Evolutionary conservation across 23 red algal species (phyloP).

Genomic region (Gracilariopsis chorda): DNA sequence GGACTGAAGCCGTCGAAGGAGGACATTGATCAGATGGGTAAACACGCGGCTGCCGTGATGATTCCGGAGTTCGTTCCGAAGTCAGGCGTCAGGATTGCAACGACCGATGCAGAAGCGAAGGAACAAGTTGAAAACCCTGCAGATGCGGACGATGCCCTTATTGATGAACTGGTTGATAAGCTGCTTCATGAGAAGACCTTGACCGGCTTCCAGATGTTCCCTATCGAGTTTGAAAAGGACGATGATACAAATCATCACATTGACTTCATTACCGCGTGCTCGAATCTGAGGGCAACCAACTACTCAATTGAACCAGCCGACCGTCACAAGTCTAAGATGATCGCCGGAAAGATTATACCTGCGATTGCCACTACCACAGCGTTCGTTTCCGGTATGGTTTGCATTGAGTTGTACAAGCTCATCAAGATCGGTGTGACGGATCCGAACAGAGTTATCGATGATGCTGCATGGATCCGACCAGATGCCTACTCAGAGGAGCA

Average conservation of each 20-base stretch:
- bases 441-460: slow-evolving; percentile 23
- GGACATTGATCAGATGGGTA: slow-evolving; percentile 45
- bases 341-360: slow-evolving; percentile 98
- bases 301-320: slow-evolving; percentile 93
- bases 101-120: slow-evolving; percentile 96
- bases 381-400: slow-evolving; percentile 87
- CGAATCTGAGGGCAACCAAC: slow-evolving; percentile 92
- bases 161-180: slow-evolving; percentile 62
- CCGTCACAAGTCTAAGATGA: slow-evolving; percentile 86
- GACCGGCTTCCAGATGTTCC: slow-evolving; percentile 65
- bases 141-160: slow-evolving; percentile 77
- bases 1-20: slow-evolving; percentile 57
- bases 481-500: slow-evolving; percentile 49
- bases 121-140: slow-evolving; percentile 57
- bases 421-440: slow-evolving; percentile 81
- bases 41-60: slow-evolving; percentile 56
- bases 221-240: slow-evolving; percentile 99
- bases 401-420: slow-evolving; percentile 94
- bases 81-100: slow-evolving; percentile 86
- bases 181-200: slow-evolving; percentile 54
- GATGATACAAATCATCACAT: slow-evolving; percentile 94
- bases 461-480: slow-evolving; percentile 66
- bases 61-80: slow-evolving; percentile 93
- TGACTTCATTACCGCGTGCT: slow-evolving; percentile 94
- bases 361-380: slow-evolving; percentile 99